These are phyloP conservation scores for Eragrostis curvula DNA, from an alignment of 176 grass and related monocot species.

Conservation along the genomic window DNA sequence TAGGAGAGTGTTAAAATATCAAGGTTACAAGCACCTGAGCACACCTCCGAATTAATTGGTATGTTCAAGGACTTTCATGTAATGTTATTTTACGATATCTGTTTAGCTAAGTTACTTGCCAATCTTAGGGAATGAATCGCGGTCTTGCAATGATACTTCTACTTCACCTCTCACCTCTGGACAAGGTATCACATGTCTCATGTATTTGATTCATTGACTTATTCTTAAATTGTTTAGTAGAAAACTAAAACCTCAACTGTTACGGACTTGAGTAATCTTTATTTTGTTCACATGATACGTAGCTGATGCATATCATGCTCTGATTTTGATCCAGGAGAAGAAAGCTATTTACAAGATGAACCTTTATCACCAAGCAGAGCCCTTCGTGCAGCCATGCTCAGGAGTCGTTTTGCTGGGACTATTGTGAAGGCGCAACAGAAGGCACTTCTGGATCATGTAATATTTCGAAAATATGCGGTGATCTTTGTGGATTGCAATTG, in stretches of 20 bases:
- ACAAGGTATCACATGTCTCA: slow-evolving; percentile 51
- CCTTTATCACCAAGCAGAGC: slow-evolving; percentile 78
- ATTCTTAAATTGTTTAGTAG: slow-evolving; percentile 8
- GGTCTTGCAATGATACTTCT: slow-evolving; percentile 37
- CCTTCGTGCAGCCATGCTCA: slow-evolving; percentile 85
- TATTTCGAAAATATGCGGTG: slow-evolving; percentile 27
- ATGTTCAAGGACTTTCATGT: slow-evolving; percentile 35
- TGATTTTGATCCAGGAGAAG: slow-evolving; percentile 50
- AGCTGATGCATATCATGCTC: slow-evolving; percentile 23
- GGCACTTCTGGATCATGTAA: slow-evolving; percentile 77
- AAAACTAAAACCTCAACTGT: not conserved
- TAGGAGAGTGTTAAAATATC: slow-evolving; percentile 50
- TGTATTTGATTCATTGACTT: slow-evolving; percentile 22
- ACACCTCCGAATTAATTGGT: slow-evolving; percentile 39
- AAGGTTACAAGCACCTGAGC: slow-evolving; percentile 36
- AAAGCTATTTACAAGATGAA: slow-evolving; percentile 57
- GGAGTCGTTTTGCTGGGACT: slow-evolving; percentile 86
- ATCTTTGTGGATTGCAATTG: slow-evolving; percentile 23
- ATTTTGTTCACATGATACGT: slow-evolving; percentile 10
- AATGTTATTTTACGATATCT: slow-evolving; percentile 11
- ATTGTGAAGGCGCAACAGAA: slow-evolving; percentile 90
- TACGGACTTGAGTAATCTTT: not conserved
- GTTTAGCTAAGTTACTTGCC: slow-evolving; percentile 41
- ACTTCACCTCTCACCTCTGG: slow-evolving; percentile 39
- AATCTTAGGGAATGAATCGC: slow-evolving; percentile 40